Conservation (phyloP, 371 early-diverging fungal species). For the Apophysomyces trapeziformis region DNA sequence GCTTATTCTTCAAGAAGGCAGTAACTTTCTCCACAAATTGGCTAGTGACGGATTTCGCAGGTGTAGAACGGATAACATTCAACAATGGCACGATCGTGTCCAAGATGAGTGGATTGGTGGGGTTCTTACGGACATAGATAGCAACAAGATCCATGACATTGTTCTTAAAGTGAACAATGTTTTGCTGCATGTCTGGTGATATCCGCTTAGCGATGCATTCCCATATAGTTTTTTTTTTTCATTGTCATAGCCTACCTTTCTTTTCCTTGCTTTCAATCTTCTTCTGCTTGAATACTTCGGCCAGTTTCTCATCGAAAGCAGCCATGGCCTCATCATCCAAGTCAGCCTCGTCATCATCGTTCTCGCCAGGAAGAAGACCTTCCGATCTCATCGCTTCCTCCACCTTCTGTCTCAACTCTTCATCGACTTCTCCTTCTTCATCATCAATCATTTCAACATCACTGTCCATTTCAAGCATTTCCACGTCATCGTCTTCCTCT, state of each 20-base stretch:
- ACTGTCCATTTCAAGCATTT: slow-evolving; percentile 20
- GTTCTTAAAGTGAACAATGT: slow-evolving; percentile 85
- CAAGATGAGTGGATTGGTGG: slow-evolving; percentile 73
- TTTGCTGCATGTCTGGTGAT: slow-evolving; percentile 62
- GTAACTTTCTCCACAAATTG: slow-evolving; percentile 73
- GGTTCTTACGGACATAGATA: slow-evolving; percentile 74
- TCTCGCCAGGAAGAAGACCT: slow-evolving; percentile 49
- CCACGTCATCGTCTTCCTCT: slow-evolving; percentile 24
- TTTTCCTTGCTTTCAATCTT: slow-evolving; percentile 71
- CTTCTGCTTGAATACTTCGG: slow-evolving; percentile 86
- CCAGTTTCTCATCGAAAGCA: slow-evolving; percentile 89
- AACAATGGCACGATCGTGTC: slow-evolving; percentile 73
- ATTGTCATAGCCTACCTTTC: slow-evolving; percentile 27
- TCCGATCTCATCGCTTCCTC: slow-evolving; percentile 67
- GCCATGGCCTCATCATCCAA: slow-evolving; percentile 92
- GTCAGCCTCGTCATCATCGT: slow-evolving; percentile 62
- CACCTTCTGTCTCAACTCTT: slow-evolving; percentile 70
- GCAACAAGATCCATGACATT: slow-evolving; percentile 84
- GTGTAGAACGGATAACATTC: slow-evolving; percentile 59
- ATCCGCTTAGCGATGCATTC: slow-evolving; percentile 9
- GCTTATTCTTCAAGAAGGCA: slow-evolving; percentile 63
- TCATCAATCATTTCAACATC: slow-evolving; percentile 28
- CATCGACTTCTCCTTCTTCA: slow-evolving; percentile 60
- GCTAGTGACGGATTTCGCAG: slow-evolving; percentile 57
- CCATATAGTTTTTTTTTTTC: not conserved